Evolutionary conservation across 257 asterid species (phyloP).

Genomic region (Salvia splendens): DNA sequence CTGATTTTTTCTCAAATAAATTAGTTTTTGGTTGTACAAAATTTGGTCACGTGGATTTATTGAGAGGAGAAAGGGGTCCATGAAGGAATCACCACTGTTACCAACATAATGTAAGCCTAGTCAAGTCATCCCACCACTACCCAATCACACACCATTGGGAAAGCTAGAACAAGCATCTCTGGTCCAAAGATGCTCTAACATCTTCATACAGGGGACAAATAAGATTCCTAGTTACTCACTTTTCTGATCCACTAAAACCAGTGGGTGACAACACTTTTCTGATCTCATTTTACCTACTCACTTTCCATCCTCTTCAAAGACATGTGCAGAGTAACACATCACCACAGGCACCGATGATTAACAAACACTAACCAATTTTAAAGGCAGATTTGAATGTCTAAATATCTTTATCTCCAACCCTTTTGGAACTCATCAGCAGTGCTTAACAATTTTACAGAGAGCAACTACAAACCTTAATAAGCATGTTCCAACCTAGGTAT

Average conservation of each 20-base stretch:
- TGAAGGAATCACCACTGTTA: conserved; percentile 53
- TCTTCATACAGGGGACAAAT: conserved; percentile 44
- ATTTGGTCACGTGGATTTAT: too few relatives aligned
- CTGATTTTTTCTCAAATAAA: too few relatives aligned
- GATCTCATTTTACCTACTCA: background rate
- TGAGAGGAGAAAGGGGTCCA: conserved; percentile 31
- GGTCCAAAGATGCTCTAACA: conserved; percentile 41
- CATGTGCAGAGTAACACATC: background rate
- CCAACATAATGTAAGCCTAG: conserved; percentile 36
- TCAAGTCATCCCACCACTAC: conserved; percentile 33
- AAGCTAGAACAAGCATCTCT: conserved; percentile 34
- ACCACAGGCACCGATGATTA: background rate
- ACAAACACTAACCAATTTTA: background rate
- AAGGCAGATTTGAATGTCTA: too few relatives aligned
- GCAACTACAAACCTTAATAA: background rate
- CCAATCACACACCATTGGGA: too few relatives aligned
- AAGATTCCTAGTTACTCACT: conserved; percentile 59
- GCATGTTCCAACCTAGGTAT: conserved; percentile 7
- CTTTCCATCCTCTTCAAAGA: background rate
- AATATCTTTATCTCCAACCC: background rate
- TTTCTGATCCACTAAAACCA: conserved; percentile 36
- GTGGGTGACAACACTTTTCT: conserved; percentile 6
- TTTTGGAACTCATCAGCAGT: background rate
- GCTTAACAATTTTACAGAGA: background rate
- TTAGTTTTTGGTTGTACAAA: too few relatives aligned